phyloP scores from a whole-genome alignment of 257 asterid species.

The Solanum boliviense region DNA sequence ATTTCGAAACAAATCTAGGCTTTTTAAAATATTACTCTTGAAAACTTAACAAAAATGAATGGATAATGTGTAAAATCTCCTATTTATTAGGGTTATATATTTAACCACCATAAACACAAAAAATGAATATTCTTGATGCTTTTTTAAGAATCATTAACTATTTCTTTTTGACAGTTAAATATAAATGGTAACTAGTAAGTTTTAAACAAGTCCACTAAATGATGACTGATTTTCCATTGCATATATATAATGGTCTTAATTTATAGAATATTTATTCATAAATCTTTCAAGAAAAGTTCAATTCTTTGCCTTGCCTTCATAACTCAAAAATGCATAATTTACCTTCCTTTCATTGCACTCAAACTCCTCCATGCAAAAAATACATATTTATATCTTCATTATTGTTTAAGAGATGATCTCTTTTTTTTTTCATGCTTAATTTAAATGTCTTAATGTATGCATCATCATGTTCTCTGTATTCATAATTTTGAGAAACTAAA shows the following conservation, averaged over 20 bases:
- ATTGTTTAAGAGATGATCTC: neutral
- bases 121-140: neutral
- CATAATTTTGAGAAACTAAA: neutral
- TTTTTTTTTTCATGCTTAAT: neutral
- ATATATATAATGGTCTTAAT: neutral
- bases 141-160: neutral
- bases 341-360: conserved; percentile 34
- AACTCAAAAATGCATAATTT: conserved; percentile 5
- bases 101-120: neutral
- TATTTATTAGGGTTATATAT: neutral
- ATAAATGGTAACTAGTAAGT: conserved; percentile 24
- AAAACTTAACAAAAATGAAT: neutral
- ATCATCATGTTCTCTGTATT: neutral
- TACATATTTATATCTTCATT: conserved; percentile 3
- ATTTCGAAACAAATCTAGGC: neutral
- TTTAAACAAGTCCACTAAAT: conserved; percentile 21
- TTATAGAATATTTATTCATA: neutral
- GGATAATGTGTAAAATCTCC: neutral
- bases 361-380: conserved; percentile 1
- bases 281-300: neutral
- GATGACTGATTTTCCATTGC: neutral
- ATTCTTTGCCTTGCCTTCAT: conserved; percentile 10
- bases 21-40: neutral
- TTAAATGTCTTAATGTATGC: neutral
- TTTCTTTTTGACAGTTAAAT: conserved; percentile 15